Base-by-base conservation (phyloP, 2,329 filamentous ascomycete genomes). In the Dactylonectria estremocensis region DNA sequence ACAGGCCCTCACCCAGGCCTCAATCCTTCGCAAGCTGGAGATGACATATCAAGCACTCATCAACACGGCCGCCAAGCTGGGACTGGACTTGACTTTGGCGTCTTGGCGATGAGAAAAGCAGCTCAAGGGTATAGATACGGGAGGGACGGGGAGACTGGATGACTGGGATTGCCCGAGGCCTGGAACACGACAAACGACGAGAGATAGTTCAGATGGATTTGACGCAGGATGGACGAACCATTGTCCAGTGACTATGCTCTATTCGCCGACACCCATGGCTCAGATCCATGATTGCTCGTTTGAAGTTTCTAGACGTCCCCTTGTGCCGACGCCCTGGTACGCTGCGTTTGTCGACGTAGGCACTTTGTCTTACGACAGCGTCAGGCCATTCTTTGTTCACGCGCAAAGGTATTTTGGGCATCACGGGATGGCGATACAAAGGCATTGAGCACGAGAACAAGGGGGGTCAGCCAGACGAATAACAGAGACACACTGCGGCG, bases 331-430 rank as follows among this genome's bases (percentile, higher is more conserved):
- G 49, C 63, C 65, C 54, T 67, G 56, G 40, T 28, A 28, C 24
- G 24, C 24, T 28, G 24, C 4, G 24, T 28, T 28, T 28, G 24
- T 28, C 24, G 24, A 28, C 24, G 24, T 28, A 28, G 24, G 7
- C 24, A 28, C 4, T 35, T 52, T 69, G 71, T 70, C 69, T 74
- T 62, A 70, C 63, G 49, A 54, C 52, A 59, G 49, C 53, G 64
- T 74, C 74, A 69, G 67, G 50, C 64, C 71, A 73, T 67, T 66
- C 66, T 46, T 37, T 45, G 40, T 58, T 52, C 60, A 58, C 28
- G 43, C 48, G 31, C 31, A 43, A 24, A n/a, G 22, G 50, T 33
- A 45, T 56, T n/a, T 54, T 35, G 33, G 59, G 58, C 55, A 49
- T 49, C 31, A 43, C 65, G 72, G 56, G 62, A 63, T 68, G 66